Evolutionary conservation across 768 basidiomycete species (phyloP).

Genomic region (Gloeostereum incarnatum): DNA sequence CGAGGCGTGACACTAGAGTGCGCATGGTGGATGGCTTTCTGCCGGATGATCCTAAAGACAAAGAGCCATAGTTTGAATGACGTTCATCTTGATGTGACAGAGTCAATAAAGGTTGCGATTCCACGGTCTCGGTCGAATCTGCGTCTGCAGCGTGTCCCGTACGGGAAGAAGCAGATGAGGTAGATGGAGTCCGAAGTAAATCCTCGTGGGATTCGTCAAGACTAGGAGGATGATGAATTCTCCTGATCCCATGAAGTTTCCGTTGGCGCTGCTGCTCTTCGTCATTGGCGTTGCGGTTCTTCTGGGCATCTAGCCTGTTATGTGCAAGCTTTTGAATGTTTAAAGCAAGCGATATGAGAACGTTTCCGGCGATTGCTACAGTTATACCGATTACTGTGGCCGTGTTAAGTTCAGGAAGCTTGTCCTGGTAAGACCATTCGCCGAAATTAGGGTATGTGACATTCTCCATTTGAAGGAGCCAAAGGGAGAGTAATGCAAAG

Average conservation of each 20-base stretch:
- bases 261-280: too few species aligned
- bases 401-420: constrained; percentile 45
- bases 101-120: constrained; percentile 2
- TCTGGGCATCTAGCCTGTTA: constrained; percentile 44
- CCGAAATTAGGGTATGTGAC: too few species aligned
- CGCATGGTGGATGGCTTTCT: constrained; percentile 10
- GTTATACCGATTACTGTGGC: constrained; percentile 68
- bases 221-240: too few species aligned
- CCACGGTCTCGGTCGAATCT: not conserved
- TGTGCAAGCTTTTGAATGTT: constrained; percentile 93
- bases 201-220: too few species aligned
- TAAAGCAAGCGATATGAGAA: constrained; percentile 84
- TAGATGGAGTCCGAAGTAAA: too few species aligned
- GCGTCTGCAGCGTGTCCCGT: not conserved
- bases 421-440: too few species aligned
- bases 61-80: not conserved
- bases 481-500: too few species aligned
- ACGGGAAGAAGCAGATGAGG: not conserved
- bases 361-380: constrained; percentile 76
- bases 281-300: constrained; percentile 10
- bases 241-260: too few species aligned
- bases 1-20: constrained; percentile 23
- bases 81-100: not conserved
- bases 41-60: not conserved
- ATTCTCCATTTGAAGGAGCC: too few species aligned